Conservation (phyloP, 805 yeast species). For the Zygosaccharomyces rouxii region DNA sequence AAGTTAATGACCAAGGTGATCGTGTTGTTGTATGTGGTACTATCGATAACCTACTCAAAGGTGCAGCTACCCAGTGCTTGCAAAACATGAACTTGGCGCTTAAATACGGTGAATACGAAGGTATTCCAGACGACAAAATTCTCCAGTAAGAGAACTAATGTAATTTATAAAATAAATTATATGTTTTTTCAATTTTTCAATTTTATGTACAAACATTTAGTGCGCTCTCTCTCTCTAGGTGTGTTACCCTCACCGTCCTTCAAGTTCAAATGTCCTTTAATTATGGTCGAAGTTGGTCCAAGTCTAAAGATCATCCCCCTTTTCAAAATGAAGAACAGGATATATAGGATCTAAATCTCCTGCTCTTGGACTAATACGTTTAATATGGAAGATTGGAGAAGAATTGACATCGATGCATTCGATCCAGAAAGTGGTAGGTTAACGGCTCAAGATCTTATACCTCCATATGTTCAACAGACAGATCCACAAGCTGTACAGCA, state of each 20-base stretch:
- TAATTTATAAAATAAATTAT: not conserved
- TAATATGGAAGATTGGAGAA: constrained; percentile 76
- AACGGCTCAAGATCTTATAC: constrained; percentile 57
- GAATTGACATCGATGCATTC: constrained; percentile 87
- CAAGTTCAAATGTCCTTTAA: not conserved
- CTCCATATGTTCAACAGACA: constrained; percentile 49
- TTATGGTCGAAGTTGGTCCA: not conserved
- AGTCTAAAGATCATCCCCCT: not conserved
- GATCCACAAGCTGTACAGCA: constrained; percentile 51
- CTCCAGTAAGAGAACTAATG: not conserved
- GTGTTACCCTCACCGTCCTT: not conserved
- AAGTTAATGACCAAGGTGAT: constrained; percentile 80
- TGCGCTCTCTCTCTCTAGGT: not conserved
- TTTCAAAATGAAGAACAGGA: not conserved
- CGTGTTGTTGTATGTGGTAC: constrained; percentile 94
- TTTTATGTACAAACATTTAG: no score
- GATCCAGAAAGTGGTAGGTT: constrained; percentile 73
- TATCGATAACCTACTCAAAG: constrained; percentile 91
- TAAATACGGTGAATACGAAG: constrained; percentile 91
- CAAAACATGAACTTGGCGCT: constrained; percentile 90
- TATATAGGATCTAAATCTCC: not conserved
- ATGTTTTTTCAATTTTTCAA: no score
- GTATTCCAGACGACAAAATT: constrained; percentile 73
- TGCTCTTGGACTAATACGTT: not conserved
- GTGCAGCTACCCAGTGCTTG: constrained; percentile 97